A percentile compares a stretch with the other conserved stretches of the same genome.
Conservation (phyloP, 345 rosid genomes). For the Iberis pinnata region DNA sequence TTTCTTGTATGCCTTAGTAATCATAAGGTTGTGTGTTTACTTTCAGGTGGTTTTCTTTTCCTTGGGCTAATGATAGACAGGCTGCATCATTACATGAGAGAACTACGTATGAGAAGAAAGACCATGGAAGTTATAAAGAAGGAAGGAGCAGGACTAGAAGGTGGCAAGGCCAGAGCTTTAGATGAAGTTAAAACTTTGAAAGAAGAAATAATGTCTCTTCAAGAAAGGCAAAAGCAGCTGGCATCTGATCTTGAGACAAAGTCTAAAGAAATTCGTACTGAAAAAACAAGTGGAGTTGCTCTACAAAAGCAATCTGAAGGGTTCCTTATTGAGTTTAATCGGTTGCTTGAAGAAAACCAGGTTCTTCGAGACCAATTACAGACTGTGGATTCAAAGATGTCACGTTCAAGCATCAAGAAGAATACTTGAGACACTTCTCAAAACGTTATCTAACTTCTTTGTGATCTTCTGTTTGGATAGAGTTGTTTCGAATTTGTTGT, state of each 20-base stretch:
- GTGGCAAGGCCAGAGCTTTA: conserved; percentile 40
- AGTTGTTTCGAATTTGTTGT: conserved; percentile 3
- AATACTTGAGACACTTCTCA: conserved; percentile 35
- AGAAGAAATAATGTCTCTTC: conserved; percentile 41
- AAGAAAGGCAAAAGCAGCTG: conserved; percentile 40
- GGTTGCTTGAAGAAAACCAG: conserved; percentile 80
- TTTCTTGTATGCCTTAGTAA: conserved; percentile 13
- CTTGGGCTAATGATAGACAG: conserved; percentile 82
- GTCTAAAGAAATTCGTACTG: conserved; percentile 43
- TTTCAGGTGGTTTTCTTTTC: conserved; percentile 72
- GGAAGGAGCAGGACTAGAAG: conserved; percentile 53
- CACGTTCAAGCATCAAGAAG: conserved; percentile 68
- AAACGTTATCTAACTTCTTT: background rate
- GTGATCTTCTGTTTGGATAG: too few species aligned
- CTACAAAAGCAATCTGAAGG: conserved; percentile 91
- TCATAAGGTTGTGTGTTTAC: background rate
- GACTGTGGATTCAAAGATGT: conserved; percentile 47
- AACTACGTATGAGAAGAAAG: conserved; percentile 71
- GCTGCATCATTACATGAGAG: conserved; percentile 83
- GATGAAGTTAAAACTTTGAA: conserved; percentile 54
- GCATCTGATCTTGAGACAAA: conserved; percentile 45
- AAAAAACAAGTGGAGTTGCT: conserved; percentile 70
- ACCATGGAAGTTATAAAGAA: conserved; percentile 68
- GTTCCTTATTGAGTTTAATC: conserved; percentile 81
- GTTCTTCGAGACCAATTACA: conserved; percentile 57